These are phyloP conservation scores for Neurospora sp. DNA, from an alignment of 495 filamentous ascomycete species.

Conservation along the genomic window DNA sequence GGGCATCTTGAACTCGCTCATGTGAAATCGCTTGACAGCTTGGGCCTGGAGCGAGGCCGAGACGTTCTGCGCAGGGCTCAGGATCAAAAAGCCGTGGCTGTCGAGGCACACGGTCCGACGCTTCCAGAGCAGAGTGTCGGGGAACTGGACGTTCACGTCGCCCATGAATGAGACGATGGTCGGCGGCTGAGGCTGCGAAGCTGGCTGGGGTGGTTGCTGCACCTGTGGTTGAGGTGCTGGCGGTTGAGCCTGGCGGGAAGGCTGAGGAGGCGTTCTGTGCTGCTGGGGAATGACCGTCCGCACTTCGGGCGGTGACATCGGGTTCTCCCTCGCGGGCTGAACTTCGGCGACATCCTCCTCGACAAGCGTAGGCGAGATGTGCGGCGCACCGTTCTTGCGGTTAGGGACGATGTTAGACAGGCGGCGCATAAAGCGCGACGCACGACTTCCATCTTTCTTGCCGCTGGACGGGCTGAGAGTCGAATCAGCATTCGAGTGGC, in stretches of 20 bases:
- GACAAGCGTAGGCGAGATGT: constrained; percentile 49
- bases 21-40: constrained; percentile 61
- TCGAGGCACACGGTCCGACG: constrained; percentile 73
- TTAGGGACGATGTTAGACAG: constrained; percentile 57
- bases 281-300: neutral
- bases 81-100: constrained; percentile 62
- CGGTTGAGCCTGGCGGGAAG: constrained; percentile 16
- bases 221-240: constrained; percentile 11
- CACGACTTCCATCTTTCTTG: constrained; percentile 52
- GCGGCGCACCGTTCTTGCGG: constrained; percentile 46
- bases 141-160: constrained; percentile 89
- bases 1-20: constrained; percentile 69
- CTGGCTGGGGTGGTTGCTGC: neutral
- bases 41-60: constrained; percentile 28
- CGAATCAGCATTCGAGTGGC: constrained; percentile 9
- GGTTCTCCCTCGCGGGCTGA: constrained; percentile 19
- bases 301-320: neutral
- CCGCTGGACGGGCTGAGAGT: constrained; percentile 26
- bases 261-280: neutral
- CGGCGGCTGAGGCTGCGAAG: constrained; percentile 19
- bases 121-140: constrained; percentile 88
- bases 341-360: constrained; percentile 49
- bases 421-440: constrained; percentile 68
- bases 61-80: constrained; percentile 45
- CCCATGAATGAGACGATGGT: constrained; percentile 56